phyloP scores from a whole-genome alignment of 345 rosid species.

The Arabidopsis suecica region DNA sequence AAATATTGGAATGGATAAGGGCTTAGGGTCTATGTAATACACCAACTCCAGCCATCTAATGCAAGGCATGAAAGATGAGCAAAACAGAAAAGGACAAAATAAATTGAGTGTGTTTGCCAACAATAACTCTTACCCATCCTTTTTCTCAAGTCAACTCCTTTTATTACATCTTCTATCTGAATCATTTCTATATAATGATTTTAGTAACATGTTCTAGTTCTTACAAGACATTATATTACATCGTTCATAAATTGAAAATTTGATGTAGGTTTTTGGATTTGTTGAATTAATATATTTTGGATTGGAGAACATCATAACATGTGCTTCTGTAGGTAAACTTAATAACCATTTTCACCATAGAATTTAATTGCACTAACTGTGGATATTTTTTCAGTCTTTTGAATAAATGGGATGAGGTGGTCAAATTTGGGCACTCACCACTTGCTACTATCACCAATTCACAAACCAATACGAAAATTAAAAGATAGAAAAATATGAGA shows the following conservation, averaged over 20 bases:
- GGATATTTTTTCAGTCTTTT: neutral
- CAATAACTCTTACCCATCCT: neutral
- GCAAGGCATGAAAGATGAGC: slow-evolving; percentile 19
- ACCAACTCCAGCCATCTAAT: slow-evolving; percentile 18
- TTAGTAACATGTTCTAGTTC: neutral
- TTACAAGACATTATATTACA: neutral
- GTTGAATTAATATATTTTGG: neutral
- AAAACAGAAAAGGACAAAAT: slow-evolving; percentile 8
- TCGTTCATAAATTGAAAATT: neutral
- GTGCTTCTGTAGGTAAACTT: neutral
- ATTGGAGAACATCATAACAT: neutral
- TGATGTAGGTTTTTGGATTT: neutral
- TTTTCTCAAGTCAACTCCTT: slow-evolving; percentile 23
- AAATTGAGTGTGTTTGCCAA: neutral
- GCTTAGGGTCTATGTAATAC: neutral
- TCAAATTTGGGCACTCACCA: slow-evolving; percentile 13
- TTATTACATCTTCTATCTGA: neutral
- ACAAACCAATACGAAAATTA: neutral
- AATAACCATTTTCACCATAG: neutral
- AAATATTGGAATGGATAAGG: slow-evolving; percentile 11
- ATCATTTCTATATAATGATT: neutral
- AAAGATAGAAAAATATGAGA: neutral
- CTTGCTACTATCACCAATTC: neutral
- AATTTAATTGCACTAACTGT: neutral
- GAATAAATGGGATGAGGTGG: neutral